Conservation (phyloP, 1,139 yeast genomes). For the Zygotorulaspora mrakii region DNA sequence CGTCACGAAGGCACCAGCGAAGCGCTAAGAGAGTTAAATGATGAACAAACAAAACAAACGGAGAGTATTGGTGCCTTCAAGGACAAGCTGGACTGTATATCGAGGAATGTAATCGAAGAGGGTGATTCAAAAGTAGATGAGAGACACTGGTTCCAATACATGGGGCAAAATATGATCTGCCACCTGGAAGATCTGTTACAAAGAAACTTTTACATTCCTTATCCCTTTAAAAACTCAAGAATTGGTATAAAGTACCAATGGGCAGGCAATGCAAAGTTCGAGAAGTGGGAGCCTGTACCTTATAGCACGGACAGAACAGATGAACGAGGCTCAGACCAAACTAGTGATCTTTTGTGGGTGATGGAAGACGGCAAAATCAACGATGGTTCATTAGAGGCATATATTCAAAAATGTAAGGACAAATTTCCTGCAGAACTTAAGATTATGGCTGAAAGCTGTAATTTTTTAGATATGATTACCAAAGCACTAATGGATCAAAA, state of each 20-base stretch:
- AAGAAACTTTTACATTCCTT: constrained; percentile 24
- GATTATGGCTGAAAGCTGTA: constrained; percentile 56
- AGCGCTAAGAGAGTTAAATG: constrained; percentile 15
- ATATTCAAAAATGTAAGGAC: constrained; percentile 48
- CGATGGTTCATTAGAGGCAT: constrained; percentile 46
- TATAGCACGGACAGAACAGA: constrained; percentile 28
- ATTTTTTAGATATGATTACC: constrained; percentile 72
- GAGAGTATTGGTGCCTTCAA: constrained; percentile 8
- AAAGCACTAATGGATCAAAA: constrained; percentile 49
- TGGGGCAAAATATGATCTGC: constrained; percentile 28
- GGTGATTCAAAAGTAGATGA: constrained; percentile 15
- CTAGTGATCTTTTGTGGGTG: constrained; percentile 69
- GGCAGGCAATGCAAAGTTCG: constrained; percentile 23
- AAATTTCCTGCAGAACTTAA: constrained; percentile 53
- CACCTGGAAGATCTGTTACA: constrained; percentile 25
- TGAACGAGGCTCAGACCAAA: constrained; percentile 81
- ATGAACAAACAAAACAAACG: constrained; percentile 10
- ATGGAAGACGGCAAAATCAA: constrained; percentile 40
- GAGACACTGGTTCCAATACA: constrained; percentile 33
- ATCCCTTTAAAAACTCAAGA: constrained; percentile 32
- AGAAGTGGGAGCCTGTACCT: constrained; percentile 16
- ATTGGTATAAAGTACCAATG: constrained; percentile 33
- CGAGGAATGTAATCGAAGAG: constrained; percentile 11
- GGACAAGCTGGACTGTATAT: constrained; percentile 7
- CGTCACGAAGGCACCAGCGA: constrained; percentile 30